Conservation (phyloP, 805 yeast genomes). For the Clavispora vitiphila region DNA sequence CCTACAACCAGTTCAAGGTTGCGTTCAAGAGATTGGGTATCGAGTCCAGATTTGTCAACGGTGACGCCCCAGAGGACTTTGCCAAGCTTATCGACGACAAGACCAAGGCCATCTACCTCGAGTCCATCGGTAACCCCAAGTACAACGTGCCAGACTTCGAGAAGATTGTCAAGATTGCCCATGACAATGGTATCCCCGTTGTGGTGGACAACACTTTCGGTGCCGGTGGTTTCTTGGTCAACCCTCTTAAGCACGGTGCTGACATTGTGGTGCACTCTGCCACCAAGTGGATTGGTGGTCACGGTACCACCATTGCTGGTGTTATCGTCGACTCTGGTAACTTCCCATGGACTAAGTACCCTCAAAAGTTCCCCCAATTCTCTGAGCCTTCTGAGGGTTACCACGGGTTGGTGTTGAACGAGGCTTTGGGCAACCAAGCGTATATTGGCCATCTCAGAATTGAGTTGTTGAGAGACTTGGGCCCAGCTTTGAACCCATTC, state of each 20-base stretch:
- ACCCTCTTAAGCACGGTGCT: conserved; percentile 85
- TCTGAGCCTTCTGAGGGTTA: conserved; percentile 89
- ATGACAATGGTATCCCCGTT: conserved; percentile 80
- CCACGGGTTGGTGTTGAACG: conserved; percentile 81
- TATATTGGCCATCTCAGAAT: conserved; percentile 76
- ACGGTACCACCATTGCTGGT: conserved; percentile 94
- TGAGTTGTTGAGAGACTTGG: conserved; percentile 86
- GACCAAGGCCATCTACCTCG: conserved; percentile 87
- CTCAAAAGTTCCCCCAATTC: conserved; percentile 87
- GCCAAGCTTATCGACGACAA: conserved; percentile 70
- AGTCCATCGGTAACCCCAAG: conserved; percentile 89
- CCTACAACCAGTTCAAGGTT: conserved; percentile 91
- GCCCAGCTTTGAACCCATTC: conserved; percentile 85
- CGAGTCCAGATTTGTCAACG: conserved; percentile 77
- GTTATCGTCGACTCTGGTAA: conserved; percentile 86
- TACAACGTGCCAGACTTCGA: conserved; percentile 91
- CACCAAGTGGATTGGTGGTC: conserved; percentile 97
- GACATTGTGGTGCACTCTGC: conserved; percentile 93
- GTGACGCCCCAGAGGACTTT: conserved; percentile 73
- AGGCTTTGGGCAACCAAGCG: conserved; percentile 76
- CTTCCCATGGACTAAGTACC: conserved; percentile 84
- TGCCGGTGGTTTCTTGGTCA: conserved; percentile 86
- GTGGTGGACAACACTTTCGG: conserved; percentile 96
- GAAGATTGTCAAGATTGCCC: conserved; percentile 69
- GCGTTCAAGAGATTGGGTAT: conserved; percentile 87